Conservation (phyloP, 2,329 filamentous ascomycete species). For the Monilinia polystroma region DNA sequence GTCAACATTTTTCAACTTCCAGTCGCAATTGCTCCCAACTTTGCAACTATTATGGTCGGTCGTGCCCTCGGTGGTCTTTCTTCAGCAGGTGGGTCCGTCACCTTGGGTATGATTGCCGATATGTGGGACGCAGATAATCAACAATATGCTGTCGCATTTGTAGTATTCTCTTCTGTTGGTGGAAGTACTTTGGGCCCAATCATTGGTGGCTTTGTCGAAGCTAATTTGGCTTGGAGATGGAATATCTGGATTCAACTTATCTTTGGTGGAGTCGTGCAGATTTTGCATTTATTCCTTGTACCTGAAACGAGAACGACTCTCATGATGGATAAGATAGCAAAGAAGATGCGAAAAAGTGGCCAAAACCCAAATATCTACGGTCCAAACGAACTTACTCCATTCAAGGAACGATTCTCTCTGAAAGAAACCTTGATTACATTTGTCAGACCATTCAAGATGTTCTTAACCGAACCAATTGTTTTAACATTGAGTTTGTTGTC, state of each 20-base stretch:
- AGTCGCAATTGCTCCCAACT: conserved; percentile 71
- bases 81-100: conserved; percentile 71
- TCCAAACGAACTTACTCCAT: conserved; percentile 67
- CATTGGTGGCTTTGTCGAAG: conserved; percentile 73
- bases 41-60: conserved; percentile 67
- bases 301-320: conserved; percentile 77
- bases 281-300: conserved; percentile 65
- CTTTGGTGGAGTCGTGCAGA: conserved; percentile 67
- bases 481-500: conserved; percentile 67
- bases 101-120: conserved; percentile 72
- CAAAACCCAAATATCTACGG: conserved; percentile 60
- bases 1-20: conserved; percentile 77
- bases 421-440: conserved; percentile 57
- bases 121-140: conserved; percentile 69
- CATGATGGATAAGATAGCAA: conserved; percentile 76
- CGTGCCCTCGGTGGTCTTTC: conserved; percentile 68
- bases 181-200: conserved; percentile 76
- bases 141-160: conserved; percentile 73
- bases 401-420: conserved; percentile 56
- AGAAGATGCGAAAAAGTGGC: conserved; percentile 64
- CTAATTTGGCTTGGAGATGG: conserved; percentile 69
- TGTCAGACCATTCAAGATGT: conserved; percentile 69
- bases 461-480: conserved; percentile 72
- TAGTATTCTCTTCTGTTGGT: conserved; percentile 77
- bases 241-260: conserved; percentile 85